Conservation (phyloP, 768 basidiomycete genomes). For the Tylopilus subfusipes region DNA sequence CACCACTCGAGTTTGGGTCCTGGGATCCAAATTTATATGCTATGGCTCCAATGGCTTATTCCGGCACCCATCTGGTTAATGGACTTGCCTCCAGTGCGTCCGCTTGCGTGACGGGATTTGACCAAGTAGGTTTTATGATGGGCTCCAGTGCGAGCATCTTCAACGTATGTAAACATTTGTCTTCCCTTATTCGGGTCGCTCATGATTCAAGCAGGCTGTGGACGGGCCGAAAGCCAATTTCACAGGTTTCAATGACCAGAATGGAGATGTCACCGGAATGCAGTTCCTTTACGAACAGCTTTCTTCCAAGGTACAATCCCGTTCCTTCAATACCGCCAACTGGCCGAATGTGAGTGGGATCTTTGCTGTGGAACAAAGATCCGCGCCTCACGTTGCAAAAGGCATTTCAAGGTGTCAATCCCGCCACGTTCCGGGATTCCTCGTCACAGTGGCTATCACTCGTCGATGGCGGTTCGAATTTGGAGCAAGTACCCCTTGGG, state of each 20-base stretch:
- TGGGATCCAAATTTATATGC: slow-evolving; percentile 72
- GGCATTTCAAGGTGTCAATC: slow-evolving; percentile 52
- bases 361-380: background rate
- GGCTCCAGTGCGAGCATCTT: slow-evolving; percentile 72
- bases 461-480: slow-evolving; percentile 69
- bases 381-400: slow-evolving; percentile 12
- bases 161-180: slow-evolving; percentile 39
- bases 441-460: slow-evolving; percentile 53
- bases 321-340: slow-evolving; percentile 59
- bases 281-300: slow-evolving; percentile 50
- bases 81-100: slow-evolving; percentile 53
- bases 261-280: slow-evolving; percentile 29
- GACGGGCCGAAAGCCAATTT: slow-evolving; percentile 42
- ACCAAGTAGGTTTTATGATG: slow-evolving; percentile 71
- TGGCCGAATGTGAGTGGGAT: slow-evolving; percentile 54
- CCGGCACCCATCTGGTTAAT: slow-evolving; percentile 61
- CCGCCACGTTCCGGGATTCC: slow-evolving; percentile 50
- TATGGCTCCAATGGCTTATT: slow-evolving; percentile 58
- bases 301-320: slow-evolving; percentile 41
- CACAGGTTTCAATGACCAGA: slow-evolving; percentile 6
- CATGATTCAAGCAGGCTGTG: slow-evolving; percentile 41
- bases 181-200: background rate
- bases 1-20: slow-evolving; percentile 66
- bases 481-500: slow-evolving; percentile 67
- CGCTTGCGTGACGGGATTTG: slow-evolving; percentile 70